These are phyloP conservation scores for Theileria equi DNA, from an alignment of 169 alveolate species.

Conservation along the genomic window DNA sequence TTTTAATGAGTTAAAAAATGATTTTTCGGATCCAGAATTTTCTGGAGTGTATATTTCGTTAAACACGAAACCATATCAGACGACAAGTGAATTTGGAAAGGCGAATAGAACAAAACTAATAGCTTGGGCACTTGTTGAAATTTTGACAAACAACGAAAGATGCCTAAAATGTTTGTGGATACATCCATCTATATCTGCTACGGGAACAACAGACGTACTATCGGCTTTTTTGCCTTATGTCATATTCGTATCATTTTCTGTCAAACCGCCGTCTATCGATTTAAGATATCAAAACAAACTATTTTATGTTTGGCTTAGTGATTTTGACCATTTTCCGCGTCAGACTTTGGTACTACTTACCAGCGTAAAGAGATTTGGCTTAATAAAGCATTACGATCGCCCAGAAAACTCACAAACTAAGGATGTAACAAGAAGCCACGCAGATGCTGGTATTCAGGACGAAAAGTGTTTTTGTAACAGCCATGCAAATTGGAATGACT, in stretches of 20 bases:
- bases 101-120: slow-evolving; percentile 59
- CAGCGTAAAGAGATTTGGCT: slow-evolving; percentile 60
- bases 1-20: slow-evolving; percentile 29
- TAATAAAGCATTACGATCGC: slow-evolving; percentile 60
- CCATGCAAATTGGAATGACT: slow-evolving; percentile 35
- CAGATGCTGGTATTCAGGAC: background rate
- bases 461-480: slow-evolving; percentile 34
- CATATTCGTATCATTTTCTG: slow-evolving; percentile 49
- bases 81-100: slow-evolving; percentile 62
- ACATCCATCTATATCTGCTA: slow-evolving; percentile 59
- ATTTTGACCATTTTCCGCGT: slow-evolving; percentile 64
- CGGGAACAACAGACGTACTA: slow-evolving; percentile 56
- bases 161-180: slow-evolving; percentile 70
- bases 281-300: slow-evolving; percentile 32
- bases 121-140: slow-evolving; percentile 69
- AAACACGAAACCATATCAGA: slow-evolving; percentile 51
- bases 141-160: slow-evolving; percentile 65
- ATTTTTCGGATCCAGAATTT: slow-evolving; percentile 64
- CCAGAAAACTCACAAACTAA: background rate
- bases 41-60: slow-evolving; percentile 62
- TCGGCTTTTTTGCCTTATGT: slow-evolving; percentile 64
- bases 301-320: slow-evolving; percentile 62
- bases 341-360: slow-evolving; percentile 56
- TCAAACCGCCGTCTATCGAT: slow-evolving; percentile 33
- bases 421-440: background rate